Evolutionary conservation across 331 rosid genomes (phyloP).

Genomic region (Acacia concinna): DNA sequence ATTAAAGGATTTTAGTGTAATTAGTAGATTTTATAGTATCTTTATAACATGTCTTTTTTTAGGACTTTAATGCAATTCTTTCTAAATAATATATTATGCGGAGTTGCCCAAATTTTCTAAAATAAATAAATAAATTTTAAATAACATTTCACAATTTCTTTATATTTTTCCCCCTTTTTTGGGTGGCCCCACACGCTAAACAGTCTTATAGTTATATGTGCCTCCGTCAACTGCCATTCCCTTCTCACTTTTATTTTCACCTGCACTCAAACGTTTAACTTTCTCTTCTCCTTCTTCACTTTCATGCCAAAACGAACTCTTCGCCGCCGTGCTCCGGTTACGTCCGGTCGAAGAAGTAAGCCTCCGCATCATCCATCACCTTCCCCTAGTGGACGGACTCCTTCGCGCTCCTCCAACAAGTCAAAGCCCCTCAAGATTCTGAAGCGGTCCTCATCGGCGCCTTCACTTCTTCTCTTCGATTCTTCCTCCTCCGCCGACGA

Average conservation of each 20-base stretch:
- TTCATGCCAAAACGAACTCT: slow-evolving; percentile 51
- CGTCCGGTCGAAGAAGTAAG: slow-evolving; percentile 29
- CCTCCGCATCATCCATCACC: slow-evolving; percentile 55
- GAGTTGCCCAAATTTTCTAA: neutral
- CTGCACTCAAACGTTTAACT: neutral
- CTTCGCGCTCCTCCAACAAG: slow-evolving; percentile 36
- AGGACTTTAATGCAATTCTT: no score
- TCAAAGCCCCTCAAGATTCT: slow-evolving; percentile 44
- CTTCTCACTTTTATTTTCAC: neutral
- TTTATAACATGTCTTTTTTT: no score
- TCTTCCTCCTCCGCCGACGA: slow-evolving; percentile 2
- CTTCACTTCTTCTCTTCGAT: slow-evolving; percentile 40
- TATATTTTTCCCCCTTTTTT: neutral
- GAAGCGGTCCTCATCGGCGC: slow-evolving; percentile 72
- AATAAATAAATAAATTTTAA: neutral
- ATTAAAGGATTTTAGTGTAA: no score
- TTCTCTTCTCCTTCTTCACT: neutral
- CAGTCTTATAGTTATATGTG: no score
- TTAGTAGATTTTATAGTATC: no score
- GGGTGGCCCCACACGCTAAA: neutral
- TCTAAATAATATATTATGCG: no score
- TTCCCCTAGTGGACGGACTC: slow-evolving; percentile 40
- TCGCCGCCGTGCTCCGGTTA: slow-evolving; percentile 36
- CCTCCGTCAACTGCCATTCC: neutral
- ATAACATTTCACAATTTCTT: no score